Base-by-base conservation (phyloP, 345 rosid genomes). In the Hevea brasiliensis region DNA sequence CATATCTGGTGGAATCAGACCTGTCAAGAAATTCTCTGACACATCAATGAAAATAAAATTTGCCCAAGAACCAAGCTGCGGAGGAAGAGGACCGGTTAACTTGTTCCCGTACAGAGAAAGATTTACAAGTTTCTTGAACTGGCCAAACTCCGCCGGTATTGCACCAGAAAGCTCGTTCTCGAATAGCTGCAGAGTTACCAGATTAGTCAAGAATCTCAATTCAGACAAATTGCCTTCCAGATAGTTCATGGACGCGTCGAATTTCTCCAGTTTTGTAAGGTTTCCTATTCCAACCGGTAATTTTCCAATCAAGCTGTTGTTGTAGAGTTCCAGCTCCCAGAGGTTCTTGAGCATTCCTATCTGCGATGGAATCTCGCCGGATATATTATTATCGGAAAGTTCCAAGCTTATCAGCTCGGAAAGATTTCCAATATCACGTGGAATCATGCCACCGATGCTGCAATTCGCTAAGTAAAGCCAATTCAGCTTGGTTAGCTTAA, bases 1-100 rank as follows among this genome's bases (percentile, higher is more conserved):
- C 98, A 94, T 94, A 61, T 90, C 79, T 0, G 98, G 91, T 0
- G 99, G 99, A 72, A 94, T 85, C 4, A 89, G 73, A 54, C 99
- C 99, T 0, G 88, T 83, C 72, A 94, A 45, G 6, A 64, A 58
- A 80, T 94, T 94, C 82, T 89, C 98, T 0, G 99, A 89, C 1
- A 89, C 95, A 53, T 94, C 99, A 70, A 94, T 85, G 88, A 66
- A 89, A 81, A 79, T 81, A 11, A 94, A 92, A 20, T 89, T 35
- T 4, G 99, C 76, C 81, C 89, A 84, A 0, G 94, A 89, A 58
- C 99, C 98, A 0, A 94, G 84, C 71, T 83, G 79, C 26, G 61
- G 82, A 64, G 98, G 98, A 23, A 94, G 80, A 51, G 92, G 61
- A 61, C 99, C 99, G 20, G 85, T 87, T 48, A 94, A 71, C 53